These are phyloP conservation scores for Lipomyces lipofer DNA, from an alignment of 805 yeast genomes.

Conservation along the genomic window DNA sequence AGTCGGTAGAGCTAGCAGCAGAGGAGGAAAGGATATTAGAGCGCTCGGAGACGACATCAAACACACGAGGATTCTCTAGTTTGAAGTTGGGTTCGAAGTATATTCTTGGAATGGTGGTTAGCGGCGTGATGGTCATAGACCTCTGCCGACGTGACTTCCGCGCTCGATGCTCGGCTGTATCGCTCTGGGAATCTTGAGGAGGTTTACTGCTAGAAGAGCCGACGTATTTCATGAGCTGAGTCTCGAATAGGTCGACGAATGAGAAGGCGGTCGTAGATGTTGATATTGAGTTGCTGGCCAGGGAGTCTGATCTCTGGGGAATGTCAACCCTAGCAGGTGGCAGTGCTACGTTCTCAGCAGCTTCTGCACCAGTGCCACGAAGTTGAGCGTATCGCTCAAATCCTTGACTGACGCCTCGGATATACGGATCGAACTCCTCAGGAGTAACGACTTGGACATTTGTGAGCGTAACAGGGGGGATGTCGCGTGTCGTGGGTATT, in stretches of 20 bases:
- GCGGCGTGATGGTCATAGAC: constrained; percentile 30
- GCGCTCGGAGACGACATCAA: constrained; percentile 69
- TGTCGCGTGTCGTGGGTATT: constrained; percentile 74
- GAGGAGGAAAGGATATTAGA: constrained; percentile 43
- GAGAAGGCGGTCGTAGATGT: not conserved
- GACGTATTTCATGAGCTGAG: constrained; percentile 3
- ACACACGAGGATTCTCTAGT: constrained; percentile 84
- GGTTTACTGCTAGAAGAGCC: not conserved
- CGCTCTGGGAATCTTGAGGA: not conserved
- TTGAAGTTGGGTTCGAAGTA: constrained; percentile 69
- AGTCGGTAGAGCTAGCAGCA: constrained; percentile 16
- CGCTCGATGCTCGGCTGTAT: not conserved
- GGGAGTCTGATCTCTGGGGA: constrained; percentile 22
- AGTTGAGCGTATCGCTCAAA: constrained; percentile 40
- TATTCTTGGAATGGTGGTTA: constrained; percentile 62
- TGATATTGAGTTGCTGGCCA: not conserved
- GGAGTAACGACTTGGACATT: constrained; percentile 51
- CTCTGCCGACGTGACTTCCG: constrained; percentile 5
- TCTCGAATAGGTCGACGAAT: constrained; percentile 17
- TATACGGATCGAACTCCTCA: constrained; percentile 48
- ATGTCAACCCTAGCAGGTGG: not conserved
- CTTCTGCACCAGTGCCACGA: constrained; percentile 1
- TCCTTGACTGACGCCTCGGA: constrained; percentile 47
- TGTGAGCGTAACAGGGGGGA: constrained; percentile 74
- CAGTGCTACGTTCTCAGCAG: not conserved